Conservation (phyloP, 83 land plant genomes). For the Larix sibirica region DNA sequence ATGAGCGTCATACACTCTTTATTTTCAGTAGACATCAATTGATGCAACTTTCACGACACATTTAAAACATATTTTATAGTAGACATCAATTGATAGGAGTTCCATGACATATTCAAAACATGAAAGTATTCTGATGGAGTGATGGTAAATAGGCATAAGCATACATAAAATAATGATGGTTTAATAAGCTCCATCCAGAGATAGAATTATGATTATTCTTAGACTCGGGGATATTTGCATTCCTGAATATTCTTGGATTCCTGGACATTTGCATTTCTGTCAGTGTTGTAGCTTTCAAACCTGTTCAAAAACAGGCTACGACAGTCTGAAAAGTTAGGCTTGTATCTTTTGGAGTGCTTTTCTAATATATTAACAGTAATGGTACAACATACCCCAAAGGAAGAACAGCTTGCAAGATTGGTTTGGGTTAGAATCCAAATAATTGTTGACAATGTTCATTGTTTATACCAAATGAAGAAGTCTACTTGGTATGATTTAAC, state of each 20-base stretch:
- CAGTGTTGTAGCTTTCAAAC: not conserved
- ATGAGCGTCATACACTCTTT: not conserved
- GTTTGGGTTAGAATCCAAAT: not conserved
- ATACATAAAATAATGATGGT: not conserved
- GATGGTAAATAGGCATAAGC: not conserved
- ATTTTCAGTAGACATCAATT: not conserved
- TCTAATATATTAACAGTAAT: not conserved
- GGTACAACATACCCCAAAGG: not conserved
- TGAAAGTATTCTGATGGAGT: not conserved
- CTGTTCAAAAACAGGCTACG: not conserved
- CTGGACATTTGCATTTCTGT: not conserved
- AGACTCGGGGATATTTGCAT: not conserved
- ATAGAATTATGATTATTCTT: not conserved
- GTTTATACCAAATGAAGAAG: too few species aligned
- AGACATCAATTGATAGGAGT: not conserved
- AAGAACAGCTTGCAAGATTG: not conserved
- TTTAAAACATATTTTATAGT: not conserved
- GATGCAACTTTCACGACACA: not conserved
- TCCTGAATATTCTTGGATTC: not conserved
- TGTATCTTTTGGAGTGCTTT: too few species aligned
- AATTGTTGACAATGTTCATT: not conserved
- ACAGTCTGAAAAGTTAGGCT: not conserved
- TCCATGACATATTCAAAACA: not conserved
- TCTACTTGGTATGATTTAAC: too few species aligned
- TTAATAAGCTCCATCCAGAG: not conserved